phyloP scores from a whole-genome alignment of 306 rosid genomes.

The Hylodesmum podocarpum region DNA sequence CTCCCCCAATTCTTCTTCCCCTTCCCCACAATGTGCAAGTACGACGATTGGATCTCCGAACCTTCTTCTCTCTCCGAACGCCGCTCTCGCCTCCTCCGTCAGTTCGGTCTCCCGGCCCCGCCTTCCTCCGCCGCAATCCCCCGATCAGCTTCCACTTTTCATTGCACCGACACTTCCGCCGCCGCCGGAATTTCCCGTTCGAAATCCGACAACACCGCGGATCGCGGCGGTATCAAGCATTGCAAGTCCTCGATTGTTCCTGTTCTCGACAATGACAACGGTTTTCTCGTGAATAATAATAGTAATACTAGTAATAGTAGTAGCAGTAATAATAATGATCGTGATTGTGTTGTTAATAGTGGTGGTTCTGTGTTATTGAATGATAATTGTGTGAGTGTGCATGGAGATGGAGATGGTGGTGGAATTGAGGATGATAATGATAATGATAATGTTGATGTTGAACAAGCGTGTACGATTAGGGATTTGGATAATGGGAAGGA shows the following conservation, averaged over 20 bases:
- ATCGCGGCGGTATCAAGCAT: constrained; percentile 3
- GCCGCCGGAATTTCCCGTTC: constrained; percentile 42
- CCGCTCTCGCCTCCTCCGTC: constrained; percentile 63
- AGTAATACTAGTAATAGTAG: background rate
- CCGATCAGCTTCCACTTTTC: constrained; percentile 56
- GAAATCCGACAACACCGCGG: constrained; percentile 53
- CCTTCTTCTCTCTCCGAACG: constrained; percentile 86
- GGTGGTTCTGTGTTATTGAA: background rate
- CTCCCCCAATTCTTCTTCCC: constrained; percentile 59
- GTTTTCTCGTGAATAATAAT: constrained; percentile 42
- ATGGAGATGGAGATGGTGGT: background rate
- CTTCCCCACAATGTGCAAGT: constrained; percentile 45
- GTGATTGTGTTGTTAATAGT: constrained; percentile 28
- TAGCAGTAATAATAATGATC: background rate
- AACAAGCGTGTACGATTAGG: constrained; percentile 63
- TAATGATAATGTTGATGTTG: constrained; percentile 21
- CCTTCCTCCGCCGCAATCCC: background rate
- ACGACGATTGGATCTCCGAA: constrained; percentile 81
- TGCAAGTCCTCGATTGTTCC: constrained; percentile 33
- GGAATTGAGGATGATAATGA: constrained; percentile 43
- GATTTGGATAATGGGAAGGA: constrained; percentile 84
- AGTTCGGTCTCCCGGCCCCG: constrained; percentile 65
- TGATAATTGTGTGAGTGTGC: constrained; percentile 36
- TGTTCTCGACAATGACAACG: constrained; percentile 11
- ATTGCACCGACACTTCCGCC: constrained; percentile 23